Conservation (phyloP, 805 yeast genomes). For the Kodamaea restingae region DNA sequence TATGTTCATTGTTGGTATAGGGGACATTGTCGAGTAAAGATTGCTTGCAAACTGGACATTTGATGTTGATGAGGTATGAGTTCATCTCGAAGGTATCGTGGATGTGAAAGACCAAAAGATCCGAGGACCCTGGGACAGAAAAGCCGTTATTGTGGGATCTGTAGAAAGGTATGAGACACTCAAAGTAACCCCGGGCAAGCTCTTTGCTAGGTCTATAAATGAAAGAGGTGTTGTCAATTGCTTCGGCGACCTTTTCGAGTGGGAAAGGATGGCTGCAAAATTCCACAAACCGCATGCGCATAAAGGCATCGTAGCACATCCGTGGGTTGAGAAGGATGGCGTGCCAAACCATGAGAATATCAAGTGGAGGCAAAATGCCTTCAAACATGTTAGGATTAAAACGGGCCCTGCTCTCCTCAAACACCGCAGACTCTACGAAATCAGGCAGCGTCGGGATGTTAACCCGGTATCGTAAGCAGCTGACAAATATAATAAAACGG, state of each 20-base stretch:
- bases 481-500: conserved; percentile 19
- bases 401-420: not conserved
- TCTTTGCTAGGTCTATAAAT: conserved; percentile 11
- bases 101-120: not conserved
- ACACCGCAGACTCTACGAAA: not conserved
- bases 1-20: conserved; percentile 9
- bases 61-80: conserved; percentile 1
- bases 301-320: conserved; percentile 14
- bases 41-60: conserved; percentile 3
- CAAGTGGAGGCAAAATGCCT: conserved; percentile 18
- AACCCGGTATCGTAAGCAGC: conserved; percentile 11
- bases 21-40: conserved; percentile 7
- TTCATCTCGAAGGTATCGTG: not conserved
- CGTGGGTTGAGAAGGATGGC: conserved; percentile 18
- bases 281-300: conserved; percentile 13
- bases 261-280: conserved; percentile 20
- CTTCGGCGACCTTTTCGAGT: conserved; percentile 9
- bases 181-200: conserved; percentile 4
- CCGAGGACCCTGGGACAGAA: too few relatives aligned
- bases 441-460: not conserved
- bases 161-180: too few relatives aligned
- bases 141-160: too few relatives aligned
- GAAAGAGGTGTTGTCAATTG: conserved; percentile 13
- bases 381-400: not conserved
- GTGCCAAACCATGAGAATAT: conserved; percentile 23